A percentile compares a stretch with the other conserved stretches of the same genome.
Evolutionary conservation across 441 rosid genomes (phyloP).

Genomic region (Corymbia citriodora): DNA sequence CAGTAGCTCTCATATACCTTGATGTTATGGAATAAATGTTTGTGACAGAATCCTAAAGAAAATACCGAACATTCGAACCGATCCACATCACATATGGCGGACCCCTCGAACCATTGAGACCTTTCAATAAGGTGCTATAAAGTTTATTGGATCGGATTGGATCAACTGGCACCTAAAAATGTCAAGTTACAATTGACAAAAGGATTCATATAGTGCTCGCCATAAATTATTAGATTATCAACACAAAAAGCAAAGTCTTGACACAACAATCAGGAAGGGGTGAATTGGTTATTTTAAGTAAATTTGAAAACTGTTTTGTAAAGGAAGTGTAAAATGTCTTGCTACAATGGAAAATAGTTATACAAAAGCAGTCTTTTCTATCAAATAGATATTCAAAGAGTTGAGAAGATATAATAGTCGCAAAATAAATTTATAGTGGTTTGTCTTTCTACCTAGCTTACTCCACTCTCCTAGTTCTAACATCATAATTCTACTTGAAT

Average conservation of each 20-base stretch:
- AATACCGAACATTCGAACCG: neutral
- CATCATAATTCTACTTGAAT: fast-evolving
- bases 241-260: neutral
- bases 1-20: neutral
- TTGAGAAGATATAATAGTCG: neutral
- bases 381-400: no score
- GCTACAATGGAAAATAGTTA: neutral
- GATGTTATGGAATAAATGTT: neutral
- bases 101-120: neutral
- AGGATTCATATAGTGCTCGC: neutral
- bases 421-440: no score
- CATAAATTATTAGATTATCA: no score
- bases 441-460: fast-evolving
- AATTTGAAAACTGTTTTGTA: no score
- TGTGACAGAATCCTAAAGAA: neutral
- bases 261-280: neutral
- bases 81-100: neutral
- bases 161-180: neutral
- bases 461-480: neutral
- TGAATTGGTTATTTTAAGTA: neutral
- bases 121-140: no score
- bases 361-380: no score
- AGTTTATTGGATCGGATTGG: neutral
- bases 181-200: neutral
- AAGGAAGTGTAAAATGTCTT: neutral